Base-by-base conservation (phyloP, 805 yeast species). In the Metschnikowia lochheadii region DNA sequence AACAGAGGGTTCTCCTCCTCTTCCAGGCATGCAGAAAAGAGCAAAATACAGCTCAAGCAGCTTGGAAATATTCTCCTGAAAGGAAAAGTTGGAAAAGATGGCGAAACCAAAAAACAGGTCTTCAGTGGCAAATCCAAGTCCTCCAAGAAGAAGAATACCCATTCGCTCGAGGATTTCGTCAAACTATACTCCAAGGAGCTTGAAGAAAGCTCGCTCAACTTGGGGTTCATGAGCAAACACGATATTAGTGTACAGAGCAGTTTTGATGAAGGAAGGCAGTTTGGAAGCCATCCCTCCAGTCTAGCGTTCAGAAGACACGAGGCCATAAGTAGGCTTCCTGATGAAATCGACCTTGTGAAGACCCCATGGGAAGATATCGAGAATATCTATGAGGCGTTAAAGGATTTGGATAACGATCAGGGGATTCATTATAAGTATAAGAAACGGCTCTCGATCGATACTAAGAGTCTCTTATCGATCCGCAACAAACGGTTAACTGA, bases 351-450 rank as follows among this genome's bases (percentile, higher is more conserved):
- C 52, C 45, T 70, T 23, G 56, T 65, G 26, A 59, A 65, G 26
- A 64, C 69, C 1, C 66, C 70, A 1, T 56, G 60, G 54, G 57
- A 54, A 29, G 63, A 63, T 21, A 61, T 73, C 37, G 66, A 69
- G 26, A 59, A 63, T 32, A 61, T 70, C 1, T 73, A 72, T 54
- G 56, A 58, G 6, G 59, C 63, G 45, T 57, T 73, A 49, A 52
- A 57, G 20, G 59, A 65, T 46, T 57, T 73, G 38, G 78, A 73
- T 47, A 55, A 62, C 20, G 78, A 73, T 56, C 64, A 62, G 48
- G 57, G 68, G 3, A 66, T 73, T 29, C 77, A 72, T 48, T 52
- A 60, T 42, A 72, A 72, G 55, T 70, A 70, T 55, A 68, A 62
- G 52, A 65, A 67, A 53, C 57, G 68, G 34, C 66, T 65, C 45